Evolutionary conservation across 352 stramenopile species (phyloP).

Genomic region (Halophytophthora polymorphica): DNA sequence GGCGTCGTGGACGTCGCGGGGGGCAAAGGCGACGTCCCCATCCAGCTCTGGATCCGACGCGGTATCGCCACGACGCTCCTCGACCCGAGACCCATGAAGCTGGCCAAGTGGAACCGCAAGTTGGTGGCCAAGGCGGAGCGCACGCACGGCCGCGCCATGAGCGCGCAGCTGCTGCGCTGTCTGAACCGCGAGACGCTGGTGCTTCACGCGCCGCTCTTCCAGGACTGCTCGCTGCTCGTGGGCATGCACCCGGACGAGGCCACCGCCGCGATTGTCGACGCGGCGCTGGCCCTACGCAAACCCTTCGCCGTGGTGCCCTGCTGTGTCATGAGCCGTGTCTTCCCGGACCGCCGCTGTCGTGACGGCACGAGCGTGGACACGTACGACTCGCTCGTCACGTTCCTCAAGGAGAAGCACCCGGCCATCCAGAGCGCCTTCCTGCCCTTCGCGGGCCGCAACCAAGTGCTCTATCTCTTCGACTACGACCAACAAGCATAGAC

Average conservation of each 20-base stretch:
- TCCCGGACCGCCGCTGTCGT: conserved; percentile 65
- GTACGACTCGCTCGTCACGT: conserved; percentile 80
- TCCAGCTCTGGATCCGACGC: conserved; percentile 78
- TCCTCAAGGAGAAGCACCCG: conserved; percentile 77
- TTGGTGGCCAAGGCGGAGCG: conserved; percentile 42
- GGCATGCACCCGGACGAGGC: conserved; percentile 96
- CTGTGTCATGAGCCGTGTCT: conserved; percentile 94
- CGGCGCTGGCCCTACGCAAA: conserved; percentile 81
- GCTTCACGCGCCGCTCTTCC: conserved; percentile 56
- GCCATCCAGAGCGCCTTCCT: conserved; percentile 64
- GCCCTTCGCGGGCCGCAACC: conserved; percentile 79
- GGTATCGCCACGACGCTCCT: conserved; percentile 81
- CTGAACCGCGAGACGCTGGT: conserved; percentile 57
- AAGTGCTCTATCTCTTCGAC: conserved; percentile 79
- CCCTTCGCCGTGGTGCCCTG: conserved; percentile 96
- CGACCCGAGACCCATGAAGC: conserved; percentile 83
- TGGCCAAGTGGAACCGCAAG: conserved; percentile 70
- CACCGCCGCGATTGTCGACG: conserved; percentile 94
- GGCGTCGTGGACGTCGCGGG: conserved; percentile 88
- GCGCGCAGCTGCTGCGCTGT: conserved; percentile 48
- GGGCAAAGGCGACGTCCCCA: conserved; percentile 84
- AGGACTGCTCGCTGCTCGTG: conserved; percentile 81
- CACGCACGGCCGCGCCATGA: conserved; percentile 35
- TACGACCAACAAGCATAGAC: conserved; percentile 25
- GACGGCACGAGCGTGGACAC: conserved; percentile 68